Conservation (phyloP, 306 rosid species). For the Fragaria ananassa region DNA sequence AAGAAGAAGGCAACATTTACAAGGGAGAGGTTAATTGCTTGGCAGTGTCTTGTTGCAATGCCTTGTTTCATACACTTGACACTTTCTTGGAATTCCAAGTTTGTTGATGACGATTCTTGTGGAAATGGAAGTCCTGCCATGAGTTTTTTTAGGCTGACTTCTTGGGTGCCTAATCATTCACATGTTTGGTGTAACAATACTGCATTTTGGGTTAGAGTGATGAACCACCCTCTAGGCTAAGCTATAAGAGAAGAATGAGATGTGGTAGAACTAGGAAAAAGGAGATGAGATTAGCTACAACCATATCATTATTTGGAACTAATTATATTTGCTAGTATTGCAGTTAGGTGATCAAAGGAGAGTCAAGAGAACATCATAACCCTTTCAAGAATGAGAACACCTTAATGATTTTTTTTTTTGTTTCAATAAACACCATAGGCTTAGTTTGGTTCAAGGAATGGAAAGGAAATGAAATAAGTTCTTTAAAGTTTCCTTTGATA, state of each 20-base stretch:
- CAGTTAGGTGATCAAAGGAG: neutral
- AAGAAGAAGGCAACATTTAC: slow-evolving; percentile 8
- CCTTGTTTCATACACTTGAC: neutral
- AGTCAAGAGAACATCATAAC: neutral
- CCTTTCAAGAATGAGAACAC: too few relatives aligned
- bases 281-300: neutral
- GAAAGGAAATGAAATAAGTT: too few relatives aligned
- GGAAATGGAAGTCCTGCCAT: neutral
- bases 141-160: neutral
- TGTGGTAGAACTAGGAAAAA: neutral
- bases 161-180: neutral
- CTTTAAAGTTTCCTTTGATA: too few relatives aligned
- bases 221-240: neutral
- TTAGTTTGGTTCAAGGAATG: too few relatives aligned
- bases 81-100: neutral
- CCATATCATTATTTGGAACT: neutral
- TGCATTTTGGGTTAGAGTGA: neutral
- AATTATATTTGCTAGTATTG: neutral
- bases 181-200: slow-evolving; percentile 7
- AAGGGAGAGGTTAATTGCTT: neutral
- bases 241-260: neutral
- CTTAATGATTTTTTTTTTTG: too few relatives aligned
- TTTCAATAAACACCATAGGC: too few relatives aligned
- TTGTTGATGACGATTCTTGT: neutral
- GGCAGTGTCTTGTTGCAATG: neutral